A percentile compares a stretch with the other conserved stretches of the same genome.
These are phyloP conservation scores for Saccharomyces cerevisiae DNA, from an alignment of 805 yeast genomes.

Conservation along the genomic window DNA sequence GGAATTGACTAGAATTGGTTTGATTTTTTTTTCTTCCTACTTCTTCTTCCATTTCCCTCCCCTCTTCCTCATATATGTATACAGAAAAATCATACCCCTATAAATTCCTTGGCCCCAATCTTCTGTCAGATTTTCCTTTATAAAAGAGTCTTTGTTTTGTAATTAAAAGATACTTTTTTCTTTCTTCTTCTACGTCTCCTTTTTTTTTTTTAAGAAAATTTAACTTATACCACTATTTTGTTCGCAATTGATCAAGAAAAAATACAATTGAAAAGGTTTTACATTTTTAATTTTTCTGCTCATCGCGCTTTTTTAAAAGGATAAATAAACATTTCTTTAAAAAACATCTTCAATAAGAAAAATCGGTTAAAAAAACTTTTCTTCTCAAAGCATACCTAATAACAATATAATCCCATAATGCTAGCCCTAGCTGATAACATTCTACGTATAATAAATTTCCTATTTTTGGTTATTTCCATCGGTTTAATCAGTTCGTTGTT, in stretches of 20 bases:
- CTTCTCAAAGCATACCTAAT: background rate
- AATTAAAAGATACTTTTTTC: background rate
- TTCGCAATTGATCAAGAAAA: background rate
- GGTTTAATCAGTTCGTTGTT: slow-evolving; percentile 85
- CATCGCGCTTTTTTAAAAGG: background rate
- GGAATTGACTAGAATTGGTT: background rate
- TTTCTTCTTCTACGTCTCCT: background rate
- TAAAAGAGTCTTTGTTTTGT: background rate
- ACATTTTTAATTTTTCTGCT: background rate
- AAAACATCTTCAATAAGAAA: background rate
- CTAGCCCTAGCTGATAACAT: slow-evolving; percentile 65
- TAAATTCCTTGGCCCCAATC: background rate
- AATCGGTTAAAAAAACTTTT: background rate
- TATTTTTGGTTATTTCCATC: slow-evolving; percentile 65
- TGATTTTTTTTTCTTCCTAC: background rate
- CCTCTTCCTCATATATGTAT: background rate
- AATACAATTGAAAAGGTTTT: background rate
- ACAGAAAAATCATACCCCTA: background rate
- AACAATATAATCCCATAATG: slow-evolving; percentile 30
- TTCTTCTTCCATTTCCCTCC: background rate
- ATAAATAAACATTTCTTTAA: background rate
- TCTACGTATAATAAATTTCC: slow-evolving; percentile 65
- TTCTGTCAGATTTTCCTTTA: background rate
- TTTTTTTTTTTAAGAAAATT: background rate
- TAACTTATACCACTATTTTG: background rate